Evolutionary conservation across 2,329 filamentous ascomycete species (phyloP), one percentile per base, ranked within the genome.

Genomic region (Zelopaecilomyces penicillatus): DNA sequence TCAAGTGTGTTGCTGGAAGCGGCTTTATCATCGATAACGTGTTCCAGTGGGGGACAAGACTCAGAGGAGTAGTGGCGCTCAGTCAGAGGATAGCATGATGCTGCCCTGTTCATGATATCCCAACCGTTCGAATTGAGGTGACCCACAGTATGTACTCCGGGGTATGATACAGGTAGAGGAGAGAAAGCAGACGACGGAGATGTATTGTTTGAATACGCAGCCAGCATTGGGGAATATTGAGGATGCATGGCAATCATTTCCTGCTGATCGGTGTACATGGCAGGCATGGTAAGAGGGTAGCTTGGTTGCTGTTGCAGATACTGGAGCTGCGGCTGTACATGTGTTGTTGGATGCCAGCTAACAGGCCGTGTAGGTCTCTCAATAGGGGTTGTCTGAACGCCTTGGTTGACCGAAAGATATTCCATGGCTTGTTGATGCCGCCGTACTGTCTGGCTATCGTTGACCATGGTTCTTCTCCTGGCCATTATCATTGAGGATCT

Each of bases 341-440:
- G 70, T 7, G 82, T 76, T 26, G 76, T 75, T 3, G 84, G 82
- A 60, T 89, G 85, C 85, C 85, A 89, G 69, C 84, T 88, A 38
- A 86, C 69, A 5, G 85, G 84, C 36, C 85, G 75, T 42, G 65
- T 65, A 34, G 70, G 63, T 56, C 65, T 62, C 32, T 50, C 45
- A 30, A 31, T 32, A 37, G 48, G 54, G 49, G 48, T 33, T 39
- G 48, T 35, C 32, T 44, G 40, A 9, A 42, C 19, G n/a, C 31
- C 26, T 2, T 46, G 43, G 9, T 38, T 39, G 12, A 40, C 31
- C 1, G 51, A 43, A 12, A 59, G 49, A 42, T 59, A 57, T 38
- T 76, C 67, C 37, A 72, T 55, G 30, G 65, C 64, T 48, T 74
- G 72, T 41, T 72, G 71, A 48, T 65, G 71, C 50, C 70, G 66